Evolutionary conservation across 2,329 filamentous ascomycete genomes (phyloP).

Genomic region (Didymosphaeria variabile): DNA sequence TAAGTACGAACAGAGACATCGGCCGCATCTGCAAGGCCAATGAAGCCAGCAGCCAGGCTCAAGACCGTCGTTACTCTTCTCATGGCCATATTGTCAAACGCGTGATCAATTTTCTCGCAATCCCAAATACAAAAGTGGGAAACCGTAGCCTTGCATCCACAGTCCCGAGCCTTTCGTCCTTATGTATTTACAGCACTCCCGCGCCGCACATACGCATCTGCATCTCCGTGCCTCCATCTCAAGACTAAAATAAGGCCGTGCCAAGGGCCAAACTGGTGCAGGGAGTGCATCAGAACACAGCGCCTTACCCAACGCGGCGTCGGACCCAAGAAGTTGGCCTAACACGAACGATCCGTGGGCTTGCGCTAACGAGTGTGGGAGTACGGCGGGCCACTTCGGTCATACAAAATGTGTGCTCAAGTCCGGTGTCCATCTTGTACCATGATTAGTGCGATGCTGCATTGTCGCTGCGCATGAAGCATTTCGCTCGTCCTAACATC

Average conservation of each 20-base stretch:
- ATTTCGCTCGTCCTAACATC: neutral
- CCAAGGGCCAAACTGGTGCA: slow-evolving; percentile 13
- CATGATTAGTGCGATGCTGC: neutral
- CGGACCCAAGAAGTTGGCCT: slow-evolving; percentile 4
- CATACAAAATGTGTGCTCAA: neutral
- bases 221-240: slow-evolving; percentile 6
- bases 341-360: slow-evolving; percentile 1
- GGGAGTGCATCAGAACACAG: slow-evolving; percentile 3
- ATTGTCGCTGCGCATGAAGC: no score
- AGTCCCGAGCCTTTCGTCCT: neutral
- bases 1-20: slow-evolving; percentile 19
- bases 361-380: slow-evolving; percentile 4
- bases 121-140: neutral
- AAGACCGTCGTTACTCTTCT: slow-evolving; percentile 1
- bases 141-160: neutral
- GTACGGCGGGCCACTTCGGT: slow-evolving; percentile 4
- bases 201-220: neutral
- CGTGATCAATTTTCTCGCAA: neutral
- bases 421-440: neutral
- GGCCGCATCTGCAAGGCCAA: slow-evolving; percentile 15
- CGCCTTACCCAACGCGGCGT: slow-evolving; percentile 4
- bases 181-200: slow-evolving; percentile 4
- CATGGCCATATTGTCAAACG: slow-evolving; percentile 1
- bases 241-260: slow-evolving; percentile 8
- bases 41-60: slow-evolving; percentile 14